Evolutionary conservation across 2,329 filamentous ascomycete genomes (phyloP).

Genomic region (Penicillium freii): DNA sequence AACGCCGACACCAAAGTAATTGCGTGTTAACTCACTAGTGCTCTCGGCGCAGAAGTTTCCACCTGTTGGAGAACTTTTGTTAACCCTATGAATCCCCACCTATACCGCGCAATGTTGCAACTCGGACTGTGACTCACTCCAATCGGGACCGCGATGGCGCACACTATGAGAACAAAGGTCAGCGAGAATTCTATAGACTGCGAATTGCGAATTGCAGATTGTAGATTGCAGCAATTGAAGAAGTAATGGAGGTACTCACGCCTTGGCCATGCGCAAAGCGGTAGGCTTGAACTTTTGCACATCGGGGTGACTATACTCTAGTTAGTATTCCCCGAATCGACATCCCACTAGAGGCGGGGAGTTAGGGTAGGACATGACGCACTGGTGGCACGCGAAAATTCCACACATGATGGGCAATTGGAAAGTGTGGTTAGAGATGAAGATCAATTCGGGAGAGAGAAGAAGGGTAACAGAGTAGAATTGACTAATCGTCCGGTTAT

Average conservation of each 20-base stretch:
- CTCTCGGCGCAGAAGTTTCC: constrained; percentile 86
- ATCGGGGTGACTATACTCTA: constrained; percentile 69
- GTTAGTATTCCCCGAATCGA: constrained; percentile 15
- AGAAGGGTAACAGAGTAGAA: constrained; percentile 9
- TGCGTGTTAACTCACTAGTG: constrained; percentile 67
- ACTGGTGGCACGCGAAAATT: constrained; percentile 95
- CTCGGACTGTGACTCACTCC: constrained; percentile 68
- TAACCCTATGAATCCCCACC: constrained; percentile 12
- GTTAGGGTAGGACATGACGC: constrained; percentile 40
- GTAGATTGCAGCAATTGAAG: background rate
- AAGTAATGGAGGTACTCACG: constrained; percentile 58
- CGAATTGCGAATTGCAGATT: background rate
- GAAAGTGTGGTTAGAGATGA: background rate
- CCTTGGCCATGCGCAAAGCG: constrained; percentile 88
- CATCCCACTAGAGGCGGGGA: constrained; percentile 1
- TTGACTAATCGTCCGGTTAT: constrained; percentile 24
- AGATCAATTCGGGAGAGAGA: constrained; percentile 14
- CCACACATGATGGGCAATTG: constrained; percentile 74
- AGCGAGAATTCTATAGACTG: constrained; percentile 18
- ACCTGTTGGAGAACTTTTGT: constrained; percentile 52
- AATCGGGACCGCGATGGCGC: constrained; percentile 95
- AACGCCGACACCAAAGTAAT: background rate
- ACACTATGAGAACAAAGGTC: constrained; percentile 58
- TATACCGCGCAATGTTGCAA: constrained; percentile 8
- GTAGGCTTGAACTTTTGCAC: constrained; percentile 95